Conservation (phyloP, 2,329 filamentous ascomycete genomes). For the Tolypocladium paradoxum region DNA sequence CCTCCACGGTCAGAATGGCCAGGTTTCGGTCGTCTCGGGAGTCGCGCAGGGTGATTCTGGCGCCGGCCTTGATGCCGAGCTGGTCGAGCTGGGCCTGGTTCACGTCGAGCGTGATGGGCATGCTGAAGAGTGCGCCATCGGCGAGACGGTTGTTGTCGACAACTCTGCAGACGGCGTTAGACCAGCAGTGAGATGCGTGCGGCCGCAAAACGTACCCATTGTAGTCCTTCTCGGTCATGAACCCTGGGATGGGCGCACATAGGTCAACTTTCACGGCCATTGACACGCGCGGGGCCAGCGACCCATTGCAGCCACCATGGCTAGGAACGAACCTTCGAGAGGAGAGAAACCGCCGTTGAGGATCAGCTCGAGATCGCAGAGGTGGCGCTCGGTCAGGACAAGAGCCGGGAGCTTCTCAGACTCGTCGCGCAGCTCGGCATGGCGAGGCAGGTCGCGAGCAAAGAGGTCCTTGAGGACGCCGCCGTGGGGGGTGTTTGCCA, state of each 20-base stretch:
- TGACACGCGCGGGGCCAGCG: neutral
- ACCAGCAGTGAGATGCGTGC: neutral
- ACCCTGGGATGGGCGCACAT: conserved; percentile 46
- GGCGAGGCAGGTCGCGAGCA: conserved; percentile 78
- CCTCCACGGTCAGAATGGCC: conserved; percentile 89
- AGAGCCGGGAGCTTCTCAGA: conserved; percentile 80
- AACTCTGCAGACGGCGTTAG: conserved; percentile 45
- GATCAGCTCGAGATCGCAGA: conserved; percentile 95
- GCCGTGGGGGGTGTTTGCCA: conserved; percentile 70
- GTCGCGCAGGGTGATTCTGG: conserved; percentile 80
- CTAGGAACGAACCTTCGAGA: conserved; percentile 64
- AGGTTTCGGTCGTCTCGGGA: conserved; percentile 94
- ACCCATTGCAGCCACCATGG: neutral
- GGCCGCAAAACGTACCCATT: conserved; percentile 57
- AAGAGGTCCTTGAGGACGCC: conserved; percentile 97
- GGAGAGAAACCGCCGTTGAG: conserved; percentile 97
- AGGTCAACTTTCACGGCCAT: neutral
- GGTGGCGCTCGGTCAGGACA: conserved; percentile 80
- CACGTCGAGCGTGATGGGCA: conserved; percentile 92
- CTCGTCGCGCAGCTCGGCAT: conserved; percentile 69
- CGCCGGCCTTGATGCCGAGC: conserved; percentile 65
- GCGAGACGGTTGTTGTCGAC: conserved; percentile 79
- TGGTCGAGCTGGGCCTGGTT: conserved; percentile 64
- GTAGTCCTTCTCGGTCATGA: conserved; percentile 97
- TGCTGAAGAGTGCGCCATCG: conserved; percentile 85